Percentiles rank a stretch among this genome's conserved stretches.
Conservation (phyloP, 345 rosid species). For the Kernera saxatilis region DNA sequence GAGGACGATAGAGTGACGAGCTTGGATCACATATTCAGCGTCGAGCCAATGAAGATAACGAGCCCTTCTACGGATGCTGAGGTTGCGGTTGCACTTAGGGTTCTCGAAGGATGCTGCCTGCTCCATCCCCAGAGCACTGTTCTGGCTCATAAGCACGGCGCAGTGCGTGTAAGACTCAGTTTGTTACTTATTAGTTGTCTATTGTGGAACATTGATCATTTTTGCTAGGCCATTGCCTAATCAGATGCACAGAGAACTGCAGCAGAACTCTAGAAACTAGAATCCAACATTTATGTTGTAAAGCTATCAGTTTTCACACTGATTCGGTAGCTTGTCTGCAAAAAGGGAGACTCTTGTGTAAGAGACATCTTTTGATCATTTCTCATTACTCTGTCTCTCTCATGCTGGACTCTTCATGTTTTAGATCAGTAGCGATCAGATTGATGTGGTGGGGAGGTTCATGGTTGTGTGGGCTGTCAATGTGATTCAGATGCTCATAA, state of each 20-base stretch:
- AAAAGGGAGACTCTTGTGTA: background rate
- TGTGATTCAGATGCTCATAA: background rate
- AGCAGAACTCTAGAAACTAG: background rate
- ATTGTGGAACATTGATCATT: background rate
- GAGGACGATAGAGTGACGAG: conserved; percentile 67
- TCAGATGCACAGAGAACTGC: background rate
- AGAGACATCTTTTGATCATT: background rate
- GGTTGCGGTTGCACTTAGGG: conserved; percentile 81
- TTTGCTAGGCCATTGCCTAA: background rate
- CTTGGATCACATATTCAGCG: conserved; percentile 72
- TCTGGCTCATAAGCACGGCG: conserved; percentile 78
- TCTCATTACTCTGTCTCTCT: background rate
- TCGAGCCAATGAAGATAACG: conserved; percentile 72
- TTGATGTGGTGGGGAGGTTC: background rate
- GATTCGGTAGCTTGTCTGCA: background rate
- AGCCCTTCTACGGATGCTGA: conserved; percentile 83
- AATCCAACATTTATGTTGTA: background rate
- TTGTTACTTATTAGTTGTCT: background rate
- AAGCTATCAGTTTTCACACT: background rate
- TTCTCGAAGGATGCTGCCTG: conserved; percentile 91
- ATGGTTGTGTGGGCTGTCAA: background rate
- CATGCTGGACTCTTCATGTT: background rate
- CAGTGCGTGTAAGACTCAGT: conserved; percentile 48
- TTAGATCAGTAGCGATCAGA: background rate
- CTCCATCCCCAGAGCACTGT: conserved; percentile 77